Conservation (phyloP, 2,329 filamentous ascomycete genomes). For the Ceratocystis harringtonii region DNA sequence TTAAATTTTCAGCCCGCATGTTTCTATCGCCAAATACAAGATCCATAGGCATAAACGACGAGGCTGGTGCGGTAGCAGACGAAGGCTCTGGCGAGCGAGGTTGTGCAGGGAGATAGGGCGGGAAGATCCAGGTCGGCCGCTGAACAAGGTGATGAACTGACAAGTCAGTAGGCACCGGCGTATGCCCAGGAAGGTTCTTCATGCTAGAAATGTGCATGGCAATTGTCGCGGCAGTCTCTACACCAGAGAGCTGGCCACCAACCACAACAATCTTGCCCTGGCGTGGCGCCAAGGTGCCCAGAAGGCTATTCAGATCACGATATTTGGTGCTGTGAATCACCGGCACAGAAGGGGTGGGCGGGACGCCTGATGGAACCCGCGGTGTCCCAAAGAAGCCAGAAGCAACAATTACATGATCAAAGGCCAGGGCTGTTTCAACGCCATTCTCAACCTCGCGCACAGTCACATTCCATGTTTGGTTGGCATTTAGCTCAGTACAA, state of each 20-base stretch:
- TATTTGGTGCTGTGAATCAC: constrained; percentile 56
- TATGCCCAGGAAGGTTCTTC: constrained; percentile 32
- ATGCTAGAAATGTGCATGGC: constrained; percentile 56
- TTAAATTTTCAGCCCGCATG: constrained; percentile 38
- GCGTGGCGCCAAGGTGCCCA: constrained; percentile 26
- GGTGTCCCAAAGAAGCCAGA: constrained; percentile 61
- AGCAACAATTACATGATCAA: constrained; percentile 57
- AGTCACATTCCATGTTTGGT: constrained; percentile 29
- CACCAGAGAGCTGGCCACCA: constrained; percentile 70
- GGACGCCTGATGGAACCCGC: constrained; percentile 33
- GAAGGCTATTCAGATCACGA: constrained; percentile 36
- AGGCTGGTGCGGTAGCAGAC: neutral
- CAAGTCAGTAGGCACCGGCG: constrained; percentile 32
- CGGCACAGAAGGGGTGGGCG: constrained; percentile 28
- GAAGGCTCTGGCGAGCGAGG: neutral
- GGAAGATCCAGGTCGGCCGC: constrained; percentile 57
- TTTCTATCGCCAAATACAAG: constrained; percentile 55
- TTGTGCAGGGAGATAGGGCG: constrained; percentile 38
- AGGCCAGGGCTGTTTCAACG: constrained; percentile 32
- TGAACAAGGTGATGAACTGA: constrained; percentile 54
- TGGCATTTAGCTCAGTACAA: constrained; percentile 25
- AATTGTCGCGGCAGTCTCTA: constrained; percentile 60
- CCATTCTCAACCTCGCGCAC: constrained; percentile 23
- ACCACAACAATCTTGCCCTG: constrained; percentile 55
- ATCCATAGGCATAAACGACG: constrained; percentile 56